These are phyloP conservation scores for Nevesoporus exiguus DNA, from an alignment of 768 basidiomycete genomes.

Conservation along the genomic window DNA sequence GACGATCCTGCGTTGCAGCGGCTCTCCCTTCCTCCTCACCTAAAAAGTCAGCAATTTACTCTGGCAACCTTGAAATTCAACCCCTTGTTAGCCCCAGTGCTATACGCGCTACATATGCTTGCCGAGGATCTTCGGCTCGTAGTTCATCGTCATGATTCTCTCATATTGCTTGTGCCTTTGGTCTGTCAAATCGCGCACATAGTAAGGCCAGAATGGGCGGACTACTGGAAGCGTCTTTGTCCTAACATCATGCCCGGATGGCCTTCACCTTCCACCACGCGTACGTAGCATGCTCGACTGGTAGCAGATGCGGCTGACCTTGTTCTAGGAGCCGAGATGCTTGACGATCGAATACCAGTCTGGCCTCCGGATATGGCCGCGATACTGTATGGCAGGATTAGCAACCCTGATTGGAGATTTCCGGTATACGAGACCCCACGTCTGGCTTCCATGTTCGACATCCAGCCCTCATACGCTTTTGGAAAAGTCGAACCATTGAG, in stretches of 20 bases:
- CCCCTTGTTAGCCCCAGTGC: slow-evolving; percentile 49
- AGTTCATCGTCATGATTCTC: slow-evolving; percentile 50
- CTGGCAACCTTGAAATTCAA: slow-evolving; percentile 35
- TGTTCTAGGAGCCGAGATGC: slow-evolving; percentile 38
- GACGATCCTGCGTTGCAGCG: slow-evolving; percentile 58
- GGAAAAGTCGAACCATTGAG: slow-evolving; percentile 59
- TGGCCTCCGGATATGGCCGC: slow-evolving; percentile 78
- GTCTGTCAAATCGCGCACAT: slow-evolving; percentile 60
- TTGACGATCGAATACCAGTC: slow-evolving; percentile 70
- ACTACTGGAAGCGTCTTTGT: slow-evolving; percentile 86
- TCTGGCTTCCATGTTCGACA: slow-evolving; percentile 47
- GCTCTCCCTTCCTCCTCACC: slow-evolving; percentile 37
- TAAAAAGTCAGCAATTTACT: slow-evolving; percentile 27
- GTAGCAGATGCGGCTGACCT: slow-evolving; percentile 8
- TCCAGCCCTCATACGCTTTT: slow-evolving; percentile 55
- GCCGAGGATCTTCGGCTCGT: slow-evolving; percentile 66
- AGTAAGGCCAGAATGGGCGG: slow-evolving; percentile 82
- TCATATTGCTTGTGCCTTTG: slow-evolving; percentile 56
- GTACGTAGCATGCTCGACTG: slow-evolving; percentile 6
- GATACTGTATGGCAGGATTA: slow-evolving; percentile 54
- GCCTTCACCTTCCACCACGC: slow-evolving; percentile 46
- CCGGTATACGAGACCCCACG: slow-evolving; percentile 44
- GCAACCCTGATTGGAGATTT: slow-evolving; percentile 66
- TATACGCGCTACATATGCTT: slow-evolving; percentile 77
- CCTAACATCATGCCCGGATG: slow-evolving; percentile 60